These are phyloP conservation scores for Penicillium taxi DNA, from an alignment of 495 filamentous ascomycete species.

Conservation along the genomic window DNA sequence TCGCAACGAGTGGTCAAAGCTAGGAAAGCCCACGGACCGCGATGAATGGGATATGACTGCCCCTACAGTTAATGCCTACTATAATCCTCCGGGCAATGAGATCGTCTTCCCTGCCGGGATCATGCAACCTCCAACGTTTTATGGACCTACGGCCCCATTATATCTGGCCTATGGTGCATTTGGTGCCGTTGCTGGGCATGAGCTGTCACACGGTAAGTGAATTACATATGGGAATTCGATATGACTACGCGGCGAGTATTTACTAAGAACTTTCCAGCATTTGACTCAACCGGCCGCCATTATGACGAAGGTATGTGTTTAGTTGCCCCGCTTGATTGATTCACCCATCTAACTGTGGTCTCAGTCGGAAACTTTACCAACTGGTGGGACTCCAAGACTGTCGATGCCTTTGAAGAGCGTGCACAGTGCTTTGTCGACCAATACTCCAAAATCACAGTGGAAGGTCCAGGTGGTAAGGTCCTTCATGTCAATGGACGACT, in stretches of 20 bases:
- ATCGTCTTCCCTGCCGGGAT: conserved; percentile 69
- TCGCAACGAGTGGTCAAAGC: conserved; percentile 45
- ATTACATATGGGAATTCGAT: not conserved
- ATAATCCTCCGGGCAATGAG: conserved; percentile 55
- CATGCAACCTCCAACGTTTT: conserved; percentile 64
- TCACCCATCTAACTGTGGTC: too few relatives aligned
- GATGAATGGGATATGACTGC: conserved; percentile 57
- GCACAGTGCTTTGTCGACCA: conserved; percentile 65
- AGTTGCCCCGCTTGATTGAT: too few relatives aligned
- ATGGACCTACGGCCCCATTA: conserved; percentile 49
- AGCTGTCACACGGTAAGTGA: conserved; percentile 55
- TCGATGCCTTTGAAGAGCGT: conserved; percentile 53
- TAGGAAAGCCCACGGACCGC: conserved; percentile 54
- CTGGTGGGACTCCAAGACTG: conserved; percentile 64
- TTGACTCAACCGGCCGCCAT: conserved; percentile 60
- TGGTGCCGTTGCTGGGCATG: conserved; percentile 63
- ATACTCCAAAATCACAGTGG: conserved; percentile 56
- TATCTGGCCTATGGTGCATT: conserved; percentile 67
- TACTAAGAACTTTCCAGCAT: conserved; percentile 38
- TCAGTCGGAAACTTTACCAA: conserved; percentile 57
- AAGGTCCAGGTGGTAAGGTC: conserved; percentile 43
- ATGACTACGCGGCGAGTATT: conserved; percentile 6
- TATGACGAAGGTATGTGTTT: conserved; percentile 63
- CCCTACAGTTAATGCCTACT: conserved; percentile 57
- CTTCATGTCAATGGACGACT: conserved; percentile 60